phyloP scores from a whole-genome alignment of 805 yeast species.

The Spathaspora gorwiae region DNA sequence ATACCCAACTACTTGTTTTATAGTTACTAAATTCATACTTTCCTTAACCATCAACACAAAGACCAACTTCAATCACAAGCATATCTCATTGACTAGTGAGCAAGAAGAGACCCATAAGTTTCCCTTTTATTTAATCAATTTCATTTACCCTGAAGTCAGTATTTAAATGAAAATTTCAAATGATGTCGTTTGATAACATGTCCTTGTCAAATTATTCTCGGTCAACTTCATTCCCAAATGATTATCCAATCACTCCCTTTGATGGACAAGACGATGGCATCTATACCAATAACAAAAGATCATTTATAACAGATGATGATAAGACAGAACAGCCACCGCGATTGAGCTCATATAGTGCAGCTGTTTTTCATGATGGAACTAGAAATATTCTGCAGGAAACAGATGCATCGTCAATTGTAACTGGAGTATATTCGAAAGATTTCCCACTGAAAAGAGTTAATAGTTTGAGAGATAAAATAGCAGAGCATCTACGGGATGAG shows the following conservation, averaged over 20 bases:
- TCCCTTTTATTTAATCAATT: too few species aligned
- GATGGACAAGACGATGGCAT: conserved; percentile 1
- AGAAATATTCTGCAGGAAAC: conserved; percentile 1
- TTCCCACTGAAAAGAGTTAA: conserved; percentile 20
- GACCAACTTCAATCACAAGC: too few species aligned
- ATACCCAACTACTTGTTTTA: too few species aligned
- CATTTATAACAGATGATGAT: conserved; percentile 34
- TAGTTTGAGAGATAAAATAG: conserved; percentile 24
- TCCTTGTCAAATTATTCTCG: too few species aligned
- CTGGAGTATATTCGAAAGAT: conserved; percentile 30
- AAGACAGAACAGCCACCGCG: conserved; percentile 56
- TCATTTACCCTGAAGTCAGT: too few species aligned
- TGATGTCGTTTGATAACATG: too few species aligned
- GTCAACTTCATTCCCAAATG: too few species aligned
- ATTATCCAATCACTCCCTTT: background rate
- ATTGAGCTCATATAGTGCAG: conserved; percentile 54
- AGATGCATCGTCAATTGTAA: conserved; percentile 10
- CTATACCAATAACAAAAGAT: conserved; percentile 5
- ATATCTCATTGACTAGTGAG: too few species aligned
- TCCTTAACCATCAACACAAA: too few species aligned
- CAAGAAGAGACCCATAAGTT: too few species aligned
- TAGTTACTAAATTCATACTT: too few species aligned
- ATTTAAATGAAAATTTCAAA: too few species aligned
- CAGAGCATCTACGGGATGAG: conserved; percentile 25
- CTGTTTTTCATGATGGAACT: conserved; percentile 39